Evolutionary conservation across 2,329 filamentous ascomycete species (phyloP), one percentile per base, ranked within the genome.

Genomic region (Blastomyces gilchristii): DNA sequence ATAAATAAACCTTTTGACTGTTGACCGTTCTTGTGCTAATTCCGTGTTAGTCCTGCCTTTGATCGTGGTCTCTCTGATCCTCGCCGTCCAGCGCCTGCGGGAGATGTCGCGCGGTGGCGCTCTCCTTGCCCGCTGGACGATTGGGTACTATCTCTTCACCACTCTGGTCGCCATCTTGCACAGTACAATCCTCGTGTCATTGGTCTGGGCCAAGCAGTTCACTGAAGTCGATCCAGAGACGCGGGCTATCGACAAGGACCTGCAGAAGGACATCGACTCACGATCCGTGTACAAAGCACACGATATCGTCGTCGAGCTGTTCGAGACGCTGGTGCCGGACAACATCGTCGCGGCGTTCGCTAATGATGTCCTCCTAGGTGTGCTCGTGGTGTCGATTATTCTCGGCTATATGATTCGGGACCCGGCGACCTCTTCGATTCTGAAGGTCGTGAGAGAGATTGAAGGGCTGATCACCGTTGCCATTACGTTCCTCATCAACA

Each of bases 21-120:
- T 37, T 31, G 8, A 37, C 28, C 37, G 5, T 34, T 22, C n/a
- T 22, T 22, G 34, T 31, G 31, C 56, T 58, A 39, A 41, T 60
- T 47, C 16, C 31, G 74, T 4, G 22, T 12, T 4, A 81, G 81
- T 83, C 0, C 72, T 83, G 1, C 81, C 81, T 1, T 70, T 83
- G 62, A 83, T 83, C 52, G 72, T 82, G 34, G 78, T 75, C 8
- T 80, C 81, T 31, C 82, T 83, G 74, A 78, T 83, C 57, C 73
- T 82, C 22, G 79, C 81, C 5, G 73, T 83, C 6, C 79, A 80
- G 57, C 74, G 76, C n/a, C 73, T 83, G 8, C 75, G 78, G 22
- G 75, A 72, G 7, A 80, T 83, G 76, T 71, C 77, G 12, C 68
- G 75, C 11, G 75, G 77, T 14, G 80, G 77, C 7, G 75, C 73